Base-by-base conservation (phyloP, 2,329 filamentous ascomycete species). In the Neonectria neomacrospora region DNA sequence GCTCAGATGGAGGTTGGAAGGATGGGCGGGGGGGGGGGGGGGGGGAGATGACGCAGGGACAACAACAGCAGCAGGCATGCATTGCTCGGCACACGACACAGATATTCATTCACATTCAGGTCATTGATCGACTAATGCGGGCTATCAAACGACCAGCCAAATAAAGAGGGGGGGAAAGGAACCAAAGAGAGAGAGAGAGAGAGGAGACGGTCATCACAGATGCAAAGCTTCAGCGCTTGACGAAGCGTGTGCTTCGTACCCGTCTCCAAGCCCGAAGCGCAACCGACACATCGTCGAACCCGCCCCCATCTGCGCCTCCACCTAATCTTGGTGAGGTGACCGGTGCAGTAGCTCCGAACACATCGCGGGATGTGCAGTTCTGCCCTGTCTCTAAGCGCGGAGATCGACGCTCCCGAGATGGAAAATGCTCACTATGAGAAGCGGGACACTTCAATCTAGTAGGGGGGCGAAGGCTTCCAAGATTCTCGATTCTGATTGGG, bases 321-420 rank as follows among this genome's bases (percentile, higher is more conserved):
- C 28, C 23, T 28, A 47, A 47, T 18, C 14, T 28, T 37, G 34
- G 14, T 37, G 34, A 37, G 14, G 34, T 37, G 34, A 37, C 14
- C 34, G 14, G 14, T 8, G 34, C 34, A 37, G 34, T 37, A 37
- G 34, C 34, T n/a, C 14, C 34, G 14, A 37, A 8, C 14, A 14
- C 14, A n/a, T 37, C 34, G 34, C 6, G 16, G 16, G 34, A 37
- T 8, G 34, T 37, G 34, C 23, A n/a, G 28, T 34, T 30, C 26
- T 50, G 47, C 28, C 26, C n/a, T 18, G 26, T 50, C 1, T 26
- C 47, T 50, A 50, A 34, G 47, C 47, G 47, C 47, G 28, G 47
- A 50, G 47, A 50, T 50, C 47, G 28, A 34, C n/a, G 22, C 14
- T 47, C 44, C 44, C 44, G 44, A 47, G 44, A 37, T 37, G 34